These are phyloP conservation scores for Phytophthora ramorum DNA, from an alignment of 352 stramenopile genomes.

Conservation along the genomic window DNA sequence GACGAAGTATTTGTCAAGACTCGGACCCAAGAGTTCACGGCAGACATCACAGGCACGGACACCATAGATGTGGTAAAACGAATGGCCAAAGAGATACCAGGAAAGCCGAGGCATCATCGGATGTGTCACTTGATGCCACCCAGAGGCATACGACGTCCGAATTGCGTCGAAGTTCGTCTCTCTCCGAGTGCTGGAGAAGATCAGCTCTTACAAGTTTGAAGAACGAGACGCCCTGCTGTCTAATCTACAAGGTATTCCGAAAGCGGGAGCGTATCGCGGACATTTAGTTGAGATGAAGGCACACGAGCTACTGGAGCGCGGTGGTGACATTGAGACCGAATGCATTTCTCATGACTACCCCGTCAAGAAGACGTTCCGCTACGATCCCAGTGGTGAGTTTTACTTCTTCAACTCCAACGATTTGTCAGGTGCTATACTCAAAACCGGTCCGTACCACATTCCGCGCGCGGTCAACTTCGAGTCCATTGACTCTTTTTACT, in stretches of 20 bases:
- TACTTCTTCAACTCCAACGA: constrained; percentile 7
- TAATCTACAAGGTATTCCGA: not conserved
- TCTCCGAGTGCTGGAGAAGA: constrained; percentile 2
- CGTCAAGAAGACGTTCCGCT: too few species aligned
- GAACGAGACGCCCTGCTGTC: not conserved
- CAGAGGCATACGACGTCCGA: not conserved
- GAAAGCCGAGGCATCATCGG: not conserved
- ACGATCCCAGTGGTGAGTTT: not conserved
- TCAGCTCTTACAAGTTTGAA: not conserved
- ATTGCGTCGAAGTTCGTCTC: constrained; percentile 10
- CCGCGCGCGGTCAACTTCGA: constrained; percentile 1
- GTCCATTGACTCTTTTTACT: too few species aligned
- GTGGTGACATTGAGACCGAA: not conserved
- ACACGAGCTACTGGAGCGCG: too few species aligned
- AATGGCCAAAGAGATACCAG: not conserved
- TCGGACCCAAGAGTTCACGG: too few species aligned
- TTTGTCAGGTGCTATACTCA: not conserved
- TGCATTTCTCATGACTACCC: not conserved
- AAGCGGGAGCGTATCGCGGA: too few species aligned
- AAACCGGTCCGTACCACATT: constrained; percentile 10
- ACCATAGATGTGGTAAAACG: not conserved
- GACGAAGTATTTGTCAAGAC: not conserved
- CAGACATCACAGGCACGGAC: too few species aligned
- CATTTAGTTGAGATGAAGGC: too few species aligned
- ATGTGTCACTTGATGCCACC: not conserved